These are phyloP conservation scores for Cystobasidium pallidum DNA, from an alignment of 1,284 basidiomycete species.

Conservation along the genomic window DNA sequence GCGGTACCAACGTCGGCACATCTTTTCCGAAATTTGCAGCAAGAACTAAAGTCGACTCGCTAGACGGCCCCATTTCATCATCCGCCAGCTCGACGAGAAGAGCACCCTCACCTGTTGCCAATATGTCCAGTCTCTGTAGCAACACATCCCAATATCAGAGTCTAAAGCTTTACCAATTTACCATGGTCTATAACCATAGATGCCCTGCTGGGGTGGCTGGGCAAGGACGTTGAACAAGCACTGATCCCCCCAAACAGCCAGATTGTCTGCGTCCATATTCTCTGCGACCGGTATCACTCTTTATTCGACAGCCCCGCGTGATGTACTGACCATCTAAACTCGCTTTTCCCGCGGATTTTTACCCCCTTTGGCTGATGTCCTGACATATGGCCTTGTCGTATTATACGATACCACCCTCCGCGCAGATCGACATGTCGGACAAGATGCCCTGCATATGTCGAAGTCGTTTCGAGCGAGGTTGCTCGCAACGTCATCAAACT, in stretches of 20 bases:
- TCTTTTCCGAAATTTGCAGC: background rate
- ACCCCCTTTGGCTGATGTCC: background rate
- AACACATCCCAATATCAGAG: constrained; percentile 12
- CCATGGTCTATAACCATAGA: constrained; percentile 20
- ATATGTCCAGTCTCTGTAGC: background rate
- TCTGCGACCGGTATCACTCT: constrained; percentile 33
- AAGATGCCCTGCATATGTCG: constrained; percentile 33
- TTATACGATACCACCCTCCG: too few relatives aligned
- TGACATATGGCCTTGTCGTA: background rate
- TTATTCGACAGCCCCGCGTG: background rate
- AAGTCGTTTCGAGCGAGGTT: constrained; percentile 1
- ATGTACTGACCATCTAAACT: too few relatives aligned
- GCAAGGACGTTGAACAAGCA: constrained; percentile 4
- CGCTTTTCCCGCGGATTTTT: background rate
- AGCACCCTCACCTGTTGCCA: constrained; percentile 4
- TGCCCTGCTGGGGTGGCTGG: constrained; percentile 21
- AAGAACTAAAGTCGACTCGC: too few relatives aligned
- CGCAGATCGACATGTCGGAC: constrained; percentile 36
- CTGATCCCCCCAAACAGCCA: constrained; percentile 4
- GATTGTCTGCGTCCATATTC: constrained; percentile 34
- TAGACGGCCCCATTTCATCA: background rate
- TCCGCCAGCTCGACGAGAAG: background rate
- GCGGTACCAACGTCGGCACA: background rate
- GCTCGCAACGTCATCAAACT: constrained; percentile 9
- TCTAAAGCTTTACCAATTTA: constrained; percentile 23